phyloP scores from a whole-genome alignment of 2,329 filamentous ascomycete species.

The Dryadomyces quercus-mongolicae region DNA sequence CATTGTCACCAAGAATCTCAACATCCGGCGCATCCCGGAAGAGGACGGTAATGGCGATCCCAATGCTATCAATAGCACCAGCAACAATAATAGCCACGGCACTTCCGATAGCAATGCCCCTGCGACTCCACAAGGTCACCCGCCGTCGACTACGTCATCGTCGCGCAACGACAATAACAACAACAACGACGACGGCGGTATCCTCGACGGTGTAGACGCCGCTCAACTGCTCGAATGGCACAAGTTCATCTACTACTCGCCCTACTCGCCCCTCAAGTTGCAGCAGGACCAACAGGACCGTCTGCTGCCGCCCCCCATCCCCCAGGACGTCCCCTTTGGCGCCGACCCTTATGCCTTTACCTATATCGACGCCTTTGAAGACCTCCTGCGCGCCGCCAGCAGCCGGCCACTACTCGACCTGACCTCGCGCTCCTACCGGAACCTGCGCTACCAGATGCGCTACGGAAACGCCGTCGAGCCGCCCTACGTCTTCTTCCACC shows the following conservation, averaged over 20 bases:
- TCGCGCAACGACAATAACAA: background rate
- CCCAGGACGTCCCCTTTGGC: constrained; percentile 27
- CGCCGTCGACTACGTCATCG: no score
- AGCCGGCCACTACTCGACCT: constrained; percentile 30
- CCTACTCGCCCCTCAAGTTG: constrained; percentile 33
- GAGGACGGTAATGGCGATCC: background rate
- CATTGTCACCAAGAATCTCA: constrained; percentile 16
- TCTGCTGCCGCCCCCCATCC: constrained; percentile 32
- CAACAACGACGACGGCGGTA: constrained; percentile 1
- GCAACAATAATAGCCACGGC: no score
- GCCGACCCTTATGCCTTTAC: constrained; percentile 29
- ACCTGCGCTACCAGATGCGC: constrained; percentile 11
- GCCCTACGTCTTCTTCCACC: constrained; percentile 28
- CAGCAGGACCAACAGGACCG: constrained; percentile 14
- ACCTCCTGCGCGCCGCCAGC: constrained; percentile 36
- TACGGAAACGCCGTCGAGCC: constrained; percentile 22
- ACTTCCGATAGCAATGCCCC: no score
- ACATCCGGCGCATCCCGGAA: constrained; percentile 7
- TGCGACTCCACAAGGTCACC: no score
- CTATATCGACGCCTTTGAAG: constrained; percentile 46
- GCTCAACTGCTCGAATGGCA: constrained; percentile 17
- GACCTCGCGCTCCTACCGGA: constrained; percentile 20
- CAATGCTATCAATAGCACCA: background rate
- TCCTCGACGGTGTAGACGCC: constrained; percentile 11
- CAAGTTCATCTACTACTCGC: constrained; percentile 24